Evolutionary conservation across 1,139 yeast genomes (phyloP).

Genomic region (Magnusiomyces tetraspermus): DNA sequence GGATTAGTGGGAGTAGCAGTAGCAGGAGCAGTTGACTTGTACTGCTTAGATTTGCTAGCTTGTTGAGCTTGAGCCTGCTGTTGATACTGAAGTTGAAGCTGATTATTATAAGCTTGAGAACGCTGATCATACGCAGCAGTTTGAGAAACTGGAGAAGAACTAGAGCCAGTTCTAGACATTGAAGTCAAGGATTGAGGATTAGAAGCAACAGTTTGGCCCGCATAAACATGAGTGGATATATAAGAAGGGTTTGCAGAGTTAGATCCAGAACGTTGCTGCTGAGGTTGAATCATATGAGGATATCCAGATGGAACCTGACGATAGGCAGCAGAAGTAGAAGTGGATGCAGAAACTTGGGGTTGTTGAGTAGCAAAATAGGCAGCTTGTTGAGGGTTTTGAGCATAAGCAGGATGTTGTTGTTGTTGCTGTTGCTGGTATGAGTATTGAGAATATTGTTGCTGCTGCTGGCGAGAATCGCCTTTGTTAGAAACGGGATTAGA

Average conservation of each 20-base stretch:
- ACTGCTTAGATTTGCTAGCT: background rate
- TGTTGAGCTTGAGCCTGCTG: conserved; percentile 5
- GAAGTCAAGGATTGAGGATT: background rate
- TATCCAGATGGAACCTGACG: background rate
- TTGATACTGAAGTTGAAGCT: background rate
- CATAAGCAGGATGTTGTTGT: background rate
- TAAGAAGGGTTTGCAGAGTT: background rate
- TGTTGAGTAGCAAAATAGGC: background rate
- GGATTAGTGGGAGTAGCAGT: background rate
- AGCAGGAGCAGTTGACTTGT: background rate
- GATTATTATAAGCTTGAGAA: background rate
- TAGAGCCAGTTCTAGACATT: background rate
- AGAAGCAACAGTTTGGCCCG: background rate
- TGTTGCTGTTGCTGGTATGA: conserved; percentile 1
- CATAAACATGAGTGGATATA: background rate
- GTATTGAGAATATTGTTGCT: background rate
- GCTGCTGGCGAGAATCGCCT: background rate
- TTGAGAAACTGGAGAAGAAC: background rate
- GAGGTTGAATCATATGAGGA: background rate
- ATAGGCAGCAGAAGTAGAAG: background rate
- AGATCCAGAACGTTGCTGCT: background rate
- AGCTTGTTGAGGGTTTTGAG: background rate
- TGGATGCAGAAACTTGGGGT: background rate
- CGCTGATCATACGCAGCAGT: background rate
- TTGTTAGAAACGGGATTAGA: background rate